These are phyloP conservation scores for Scenedesmus sp. DNA, from an alignment of 163 green algal species.

Conservation along the genomic window DNA sequence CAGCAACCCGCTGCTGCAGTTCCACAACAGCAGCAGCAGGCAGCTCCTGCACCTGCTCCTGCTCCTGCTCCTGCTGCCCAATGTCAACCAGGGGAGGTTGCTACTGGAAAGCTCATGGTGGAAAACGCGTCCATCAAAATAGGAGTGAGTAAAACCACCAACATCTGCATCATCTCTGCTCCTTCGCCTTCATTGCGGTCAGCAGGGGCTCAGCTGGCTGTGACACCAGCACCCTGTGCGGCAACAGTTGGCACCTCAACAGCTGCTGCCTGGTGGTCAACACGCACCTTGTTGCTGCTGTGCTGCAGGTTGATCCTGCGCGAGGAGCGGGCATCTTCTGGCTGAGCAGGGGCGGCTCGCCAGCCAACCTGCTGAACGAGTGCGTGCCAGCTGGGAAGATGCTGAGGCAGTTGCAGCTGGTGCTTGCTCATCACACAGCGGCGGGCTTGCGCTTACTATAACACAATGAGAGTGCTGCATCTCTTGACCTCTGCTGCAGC, in stretches of 20 bases:
- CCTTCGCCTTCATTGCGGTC: neutral
- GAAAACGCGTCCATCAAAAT: constrained; percentile 30
- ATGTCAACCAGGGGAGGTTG: neutral
- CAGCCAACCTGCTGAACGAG: constrained; percentile 38
- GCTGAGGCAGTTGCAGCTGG: neutral
- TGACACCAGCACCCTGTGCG: neutral
- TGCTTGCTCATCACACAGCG: neutral
- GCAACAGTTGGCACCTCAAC: too few relatives aligned
- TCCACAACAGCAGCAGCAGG: neutral
- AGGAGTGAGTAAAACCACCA: neutral
- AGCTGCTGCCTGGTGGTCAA: neutral
- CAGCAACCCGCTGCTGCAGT: neutral
- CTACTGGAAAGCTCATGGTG: constrained; percentile 18
- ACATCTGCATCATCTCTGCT: neutral
- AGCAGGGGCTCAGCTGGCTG: neutral
- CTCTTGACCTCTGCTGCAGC: too few relatives aligned
- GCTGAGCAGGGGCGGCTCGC: neutral
- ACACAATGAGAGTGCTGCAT: too few relatives aligned
- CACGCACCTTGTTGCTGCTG: neutral
- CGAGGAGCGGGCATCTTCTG: constrained; percentile 38
- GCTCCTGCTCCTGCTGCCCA: neutral
- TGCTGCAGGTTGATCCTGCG: constrained; percentile 16
- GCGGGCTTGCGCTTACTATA: too few relatives aligned
- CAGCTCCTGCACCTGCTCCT: neutral
- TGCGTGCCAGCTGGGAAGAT: constrained; percentile 1